Evolutionary conservation across 495 filamentous ascomycete genomes (phyloP).

Genomic region (Aspergillus incahuasiensis): DNA sequence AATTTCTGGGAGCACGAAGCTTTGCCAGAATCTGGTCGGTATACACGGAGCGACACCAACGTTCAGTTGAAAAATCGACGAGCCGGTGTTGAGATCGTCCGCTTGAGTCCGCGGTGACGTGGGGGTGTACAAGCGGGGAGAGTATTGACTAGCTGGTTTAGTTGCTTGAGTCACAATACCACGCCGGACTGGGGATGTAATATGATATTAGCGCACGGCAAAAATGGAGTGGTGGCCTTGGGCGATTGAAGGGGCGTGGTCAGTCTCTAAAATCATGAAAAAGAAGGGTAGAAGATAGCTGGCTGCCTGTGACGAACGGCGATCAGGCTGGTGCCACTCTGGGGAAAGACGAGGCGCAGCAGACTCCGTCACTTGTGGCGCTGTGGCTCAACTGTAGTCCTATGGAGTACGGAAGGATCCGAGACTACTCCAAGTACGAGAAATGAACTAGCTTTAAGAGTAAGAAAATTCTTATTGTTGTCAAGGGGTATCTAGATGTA

Average conservation of each 20-base stretch:
- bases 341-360: constrained; percentile 6
- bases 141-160: not conserved
- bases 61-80: not conserved
- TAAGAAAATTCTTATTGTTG: constrained; percentile 5
- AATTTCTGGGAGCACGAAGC: not conserved
- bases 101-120: not conserved
- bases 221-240: not conserved
- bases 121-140: constrained; percentile 6
- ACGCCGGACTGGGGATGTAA: no score
- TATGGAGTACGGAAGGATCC: not conserved
- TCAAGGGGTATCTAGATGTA: constrained; percentile 30
- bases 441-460: not conserved
- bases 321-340: constrained; percentile 5
- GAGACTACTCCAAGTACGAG: not conserved
- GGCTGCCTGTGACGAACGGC: constrained; percentile 6
- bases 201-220: no score
- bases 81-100: not conserved
- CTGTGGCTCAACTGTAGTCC: not conserved
- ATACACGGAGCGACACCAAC: not conserved
- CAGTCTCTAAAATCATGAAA: constrained; percentile 1
- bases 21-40: not conserved
- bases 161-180: no score
- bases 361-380: not conserved
- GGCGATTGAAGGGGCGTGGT: not conserved
- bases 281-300: constrained; percentile 2